Conservation (phyloP, 257 asterid species). For the Salvia rosmarinus region DNA sequence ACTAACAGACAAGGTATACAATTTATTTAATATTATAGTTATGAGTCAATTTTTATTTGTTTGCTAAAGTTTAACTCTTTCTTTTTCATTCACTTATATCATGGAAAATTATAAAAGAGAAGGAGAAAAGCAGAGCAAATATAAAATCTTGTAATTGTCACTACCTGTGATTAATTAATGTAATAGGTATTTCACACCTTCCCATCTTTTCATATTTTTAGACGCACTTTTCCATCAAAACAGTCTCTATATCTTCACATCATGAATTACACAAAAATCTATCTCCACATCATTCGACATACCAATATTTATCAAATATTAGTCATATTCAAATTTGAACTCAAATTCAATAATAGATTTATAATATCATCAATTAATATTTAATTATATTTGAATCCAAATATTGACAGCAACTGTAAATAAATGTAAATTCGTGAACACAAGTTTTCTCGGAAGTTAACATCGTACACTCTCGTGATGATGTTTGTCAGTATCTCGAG, state of each 20-base stretch:
- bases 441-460: not conserved
- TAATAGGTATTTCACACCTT: not conserved
- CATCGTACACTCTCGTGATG: not conserved
- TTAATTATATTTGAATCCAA: no score
- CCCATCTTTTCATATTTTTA: no score
- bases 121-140: not conserved
- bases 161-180: not conserved
- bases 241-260: no score
- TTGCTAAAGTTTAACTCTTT: not conserved
- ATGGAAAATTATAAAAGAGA: not conserved
- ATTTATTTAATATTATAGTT: not conserved
- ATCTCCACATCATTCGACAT: no score
- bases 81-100: not conserved
- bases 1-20: not conserved
- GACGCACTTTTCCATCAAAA: no score
- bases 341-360: no score
- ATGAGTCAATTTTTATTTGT: not conserved
- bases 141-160: constrained; percentile 1
- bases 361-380: no score
- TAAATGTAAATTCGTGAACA: no score
- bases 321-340: no score
- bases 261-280: no score
- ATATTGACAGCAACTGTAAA: no score
- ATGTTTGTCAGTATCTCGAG: not conserved
- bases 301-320: no score